Conservation (phyloP, 352 stramenopile species). For the Peronospora belbahrii region DNA sequence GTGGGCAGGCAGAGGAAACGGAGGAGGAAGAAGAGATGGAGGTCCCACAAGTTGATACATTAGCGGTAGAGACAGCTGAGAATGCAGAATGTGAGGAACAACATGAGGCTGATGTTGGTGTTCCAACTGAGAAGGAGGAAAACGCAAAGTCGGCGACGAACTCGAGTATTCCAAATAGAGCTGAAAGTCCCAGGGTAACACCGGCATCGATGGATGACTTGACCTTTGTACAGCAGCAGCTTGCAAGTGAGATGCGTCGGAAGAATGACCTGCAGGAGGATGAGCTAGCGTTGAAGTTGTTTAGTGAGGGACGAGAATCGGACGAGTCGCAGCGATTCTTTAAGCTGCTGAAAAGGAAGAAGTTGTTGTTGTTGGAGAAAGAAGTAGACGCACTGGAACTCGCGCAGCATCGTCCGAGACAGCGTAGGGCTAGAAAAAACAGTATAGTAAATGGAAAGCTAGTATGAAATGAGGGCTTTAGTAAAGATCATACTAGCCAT, state of each 20-base stretch:
- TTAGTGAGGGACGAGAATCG: constrained; percentile 5
- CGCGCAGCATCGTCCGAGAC: constrained; percentile 8
- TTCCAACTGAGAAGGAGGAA: not conserved
- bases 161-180: not conserved
- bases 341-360: constrained; percentile 17
- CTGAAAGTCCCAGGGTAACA: not conserved
- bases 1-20: not conserved
- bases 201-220: not conserved
- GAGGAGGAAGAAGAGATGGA: not conserved
- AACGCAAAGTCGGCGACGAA: not conserved
- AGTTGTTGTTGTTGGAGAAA: constrained; percentile 12
- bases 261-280: constrained; percentile 5
- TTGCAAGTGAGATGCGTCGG: constrained; percentile 2
- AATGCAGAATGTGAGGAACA: not conserved
- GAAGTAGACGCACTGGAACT: constrained; percentile 13
- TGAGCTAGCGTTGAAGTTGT: constrained; percentile 6
- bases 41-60: not conserved
- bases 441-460: not conserved
- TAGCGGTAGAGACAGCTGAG: not conserved
- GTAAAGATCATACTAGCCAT: not conserved
- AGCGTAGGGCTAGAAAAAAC: constrained; percentile 2
- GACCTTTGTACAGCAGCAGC: not conserved
- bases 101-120: not conserved
- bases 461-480: not conserved
- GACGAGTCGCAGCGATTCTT: constrained; percentile 15